Evolutionary conservation across 2,329 filamentous ascomycete species (phyloP).

Genomic region (Neoscytalidium dimidiatum): DNA sequence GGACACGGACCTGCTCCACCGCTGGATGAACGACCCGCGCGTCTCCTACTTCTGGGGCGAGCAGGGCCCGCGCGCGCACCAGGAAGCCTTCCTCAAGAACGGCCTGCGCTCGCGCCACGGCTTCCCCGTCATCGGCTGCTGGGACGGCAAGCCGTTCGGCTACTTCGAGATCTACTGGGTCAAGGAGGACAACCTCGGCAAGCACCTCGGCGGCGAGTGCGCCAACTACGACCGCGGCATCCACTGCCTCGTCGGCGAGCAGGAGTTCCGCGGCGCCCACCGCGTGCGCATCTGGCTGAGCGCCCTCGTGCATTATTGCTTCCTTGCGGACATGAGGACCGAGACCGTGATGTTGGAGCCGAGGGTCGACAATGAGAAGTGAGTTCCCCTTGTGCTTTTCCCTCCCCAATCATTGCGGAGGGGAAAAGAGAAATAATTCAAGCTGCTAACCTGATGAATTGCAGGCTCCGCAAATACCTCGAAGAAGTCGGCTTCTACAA

Average conservation of each 20-base stretch:
- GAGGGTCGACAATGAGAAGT: conserved; percentile 88
- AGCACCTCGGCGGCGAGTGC: conserved; percentile 63
- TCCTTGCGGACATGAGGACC: conserved; percentile 75
- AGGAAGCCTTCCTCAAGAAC: conserved; percentile 67
- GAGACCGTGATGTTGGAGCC: conserved; percentile 85
- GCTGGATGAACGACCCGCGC: conserved; percentile 86
- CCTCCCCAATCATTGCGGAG: no score
- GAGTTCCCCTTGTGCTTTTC: conserved; percentile 40
- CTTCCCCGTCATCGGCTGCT: conserved; percentile 89
- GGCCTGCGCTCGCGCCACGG: conserved; percentile 70
- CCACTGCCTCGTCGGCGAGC: conserved; percentile 86
- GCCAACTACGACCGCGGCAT: conserved; percentile 85
- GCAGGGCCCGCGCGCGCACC: conserved; percentile 57
- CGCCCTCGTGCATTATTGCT: conserved; percentile 84
- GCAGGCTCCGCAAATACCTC: conserved; percentile 70
- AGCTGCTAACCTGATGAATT: not conserved
- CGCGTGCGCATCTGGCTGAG: conserved; percentile 79
- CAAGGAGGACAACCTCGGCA: conserved; percentile 81
- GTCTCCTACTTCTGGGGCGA: conserved; percentile 84
- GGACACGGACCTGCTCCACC: conserved; percentile 71
- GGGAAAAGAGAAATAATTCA: not conserved
- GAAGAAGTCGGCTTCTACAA: conserved; percentile 78
- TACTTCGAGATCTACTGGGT: conserved; percentile 99
- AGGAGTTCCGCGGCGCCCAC: conserved; percentile 82
- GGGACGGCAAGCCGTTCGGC: conserved; percentile 93